Conservation (phyloP, 305 asterid species). For the Salvia sclarea region DNA sequence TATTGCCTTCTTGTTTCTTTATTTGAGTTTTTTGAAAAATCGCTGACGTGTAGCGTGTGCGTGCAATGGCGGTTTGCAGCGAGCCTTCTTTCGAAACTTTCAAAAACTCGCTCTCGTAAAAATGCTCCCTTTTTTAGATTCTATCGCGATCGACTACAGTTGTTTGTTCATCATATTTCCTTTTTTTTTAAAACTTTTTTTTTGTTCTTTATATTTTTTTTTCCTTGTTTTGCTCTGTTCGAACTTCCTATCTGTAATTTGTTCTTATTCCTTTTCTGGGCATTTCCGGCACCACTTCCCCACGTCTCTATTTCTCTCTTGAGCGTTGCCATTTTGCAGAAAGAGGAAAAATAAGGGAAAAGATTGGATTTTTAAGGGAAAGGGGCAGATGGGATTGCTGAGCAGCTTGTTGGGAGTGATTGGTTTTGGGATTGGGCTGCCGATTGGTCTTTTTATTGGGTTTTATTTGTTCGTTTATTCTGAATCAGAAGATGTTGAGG, state of each 20-base stretch:
- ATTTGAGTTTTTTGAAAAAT: background rate
- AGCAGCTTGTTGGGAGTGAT: constrained; percentile 68
- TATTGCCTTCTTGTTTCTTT: background rate
- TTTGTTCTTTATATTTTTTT: too few relatives aligned
- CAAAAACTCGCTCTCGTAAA: constrained; percentile 26
- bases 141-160: constrained; percentile 21
- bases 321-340: background rate
- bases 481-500: constrained; percentile 57
- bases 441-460: constrained; percentile 65
- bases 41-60: constrained; percentile 2
- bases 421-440: constrained; percentile 69
- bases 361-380: constrained; percentile 13
- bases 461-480: constrained; percentile 68
- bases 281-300: constrained; percentile 1
- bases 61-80: constrained; percentile 38
- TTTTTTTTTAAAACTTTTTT: too few relatives aligned
- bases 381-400: constrained; percentile 58
- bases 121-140: constrained; percentile 24
- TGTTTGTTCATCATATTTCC: too few relatives aligned
- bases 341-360: background rate
- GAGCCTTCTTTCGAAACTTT: constrained; percentile 28
- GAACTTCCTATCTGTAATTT: constrained; percentile 20
- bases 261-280: constrained; percentile 11
- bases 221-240: constrained; percentile 9
- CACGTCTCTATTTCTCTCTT: background rate